Base-by-base conservation (phyloP, 192 early-diverging fungal species). In the Lunasporangiospora selenospora region DNA sequence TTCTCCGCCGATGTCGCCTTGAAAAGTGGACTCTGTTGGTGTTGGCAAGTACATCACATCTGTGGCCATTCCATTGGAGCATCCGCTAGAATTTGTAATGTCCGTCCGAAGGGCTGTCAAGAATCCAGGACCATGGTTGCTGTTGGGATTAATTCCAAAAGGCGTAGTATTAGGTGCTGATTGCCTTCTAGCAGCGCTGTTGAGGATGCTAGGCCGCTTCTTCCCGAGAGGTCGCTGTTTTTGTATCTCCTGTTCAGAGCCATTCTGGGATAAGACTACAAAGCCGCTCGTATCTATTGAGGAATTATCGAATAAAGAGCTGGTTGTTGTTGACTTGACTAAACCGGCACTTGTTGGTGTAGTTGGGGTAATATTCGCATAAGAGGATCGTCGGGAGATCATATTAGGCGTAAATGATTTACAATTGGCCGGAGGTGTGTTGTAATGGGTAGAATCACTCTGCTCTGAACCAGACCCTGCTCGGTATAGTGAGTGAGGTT, bases 351-450 rank as follows among this genome's bases (percentile, higher is more conserved):
- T 57, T 11, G 45, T 24, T 15, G 60, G 60, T 23, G n/a, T n/a
- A n/a, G n/a, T n/a, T n/a, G 67, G 58, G 9, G 67, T 51, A 46
- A 73, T 62, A 45, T 53, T 55, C 4, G 34, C 32, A 10, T 62
- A 16, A 6, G 53, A 57, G 6, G 67, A 51, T 30, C 67, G 62
- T 24, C 60, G 50, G 24, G 59, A 33, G 16, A n/a, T n/a, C n/a
- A 70, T 21, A 32, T 36, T 48, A 31, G 51, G 36, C 23, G 26
- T 50, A 11, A 40, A 46, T 24, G 62, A 39, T 23, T 50, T 70
- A 39, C 67, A 62, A 37, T 62, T 70, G 8, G 67, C 53, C 16
- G 67, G 67, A 8, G 67, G 67, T 6, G 52, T 45, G 32, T 54
- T 47, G 39, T 40, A 51, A 5, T 53, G 51, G 31, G 38, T 36